These are phyloP conservation scores for Tylopilus intermedius DNA, from an alignment of 768 basidiomycete genomes.

Conservation along the genomic window DNA sequence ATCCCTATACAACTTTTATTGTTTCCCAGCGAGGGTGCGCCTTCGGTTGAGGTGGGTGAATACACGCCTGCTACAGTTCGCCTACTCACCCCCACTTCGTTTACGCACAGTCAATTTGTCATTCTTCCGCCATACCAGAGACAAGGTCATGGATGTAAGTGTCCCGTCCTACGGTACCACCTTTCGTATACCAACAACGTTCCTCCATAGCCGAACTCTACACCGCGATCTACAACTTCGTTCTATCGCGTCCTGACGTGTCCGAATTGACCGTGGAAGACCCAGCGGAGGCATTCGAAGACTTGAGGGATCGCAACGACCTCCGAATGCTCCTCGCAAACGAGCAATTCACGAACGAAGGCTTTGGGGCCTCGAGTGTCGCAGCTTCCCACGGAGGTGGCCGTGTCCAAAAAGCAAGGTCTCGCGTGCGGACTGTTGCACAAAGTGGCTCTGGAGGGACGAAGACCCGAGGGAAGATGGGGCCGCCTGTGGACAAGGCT, in stretches of 20 bases:
- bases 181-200: background rate
- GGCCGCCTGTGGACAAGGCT: constrained; percentile 68
- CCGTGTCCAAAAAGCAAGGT: constrained; percentile 35
- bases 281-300: constrained; percentile 96
- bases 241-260: constrained; percentile 58
- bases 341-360: constrained; percentile 66
- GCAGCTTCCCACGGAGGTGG: constrained; percentile 47
- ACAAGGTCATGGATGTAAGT: constrained; percentile 85
- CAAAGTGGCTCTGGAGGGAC: constrained; percentile 22
- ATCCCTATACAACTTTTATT: constrained; percentile 92
- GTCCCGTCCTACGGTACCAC: background rate
- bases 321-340: constrained; percentile 68
- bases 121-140: constrained; percentile 88
- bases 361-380: constrained; percentile 41
- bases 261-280: constrained; percentile 97
- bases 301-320: constrained; percentile 90
- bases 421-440: constrained; percentile 28
- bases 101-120: constrained; percentile 74
- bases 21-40: constrained; percentile 86
- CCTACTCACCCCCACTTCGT: background rate
- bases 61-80: background rate
- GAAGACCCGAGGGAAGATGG: constrained; percentile 53
- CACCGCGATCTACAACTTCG: constrained; percentile 75
- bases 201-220: constrained; percentile 71
- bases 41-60: constrained; percentile 71